phyloP scores from a whole-genome alignment of 371 early-diverging fungal species.

The Apophysomyces trapeziformis region DNA sequence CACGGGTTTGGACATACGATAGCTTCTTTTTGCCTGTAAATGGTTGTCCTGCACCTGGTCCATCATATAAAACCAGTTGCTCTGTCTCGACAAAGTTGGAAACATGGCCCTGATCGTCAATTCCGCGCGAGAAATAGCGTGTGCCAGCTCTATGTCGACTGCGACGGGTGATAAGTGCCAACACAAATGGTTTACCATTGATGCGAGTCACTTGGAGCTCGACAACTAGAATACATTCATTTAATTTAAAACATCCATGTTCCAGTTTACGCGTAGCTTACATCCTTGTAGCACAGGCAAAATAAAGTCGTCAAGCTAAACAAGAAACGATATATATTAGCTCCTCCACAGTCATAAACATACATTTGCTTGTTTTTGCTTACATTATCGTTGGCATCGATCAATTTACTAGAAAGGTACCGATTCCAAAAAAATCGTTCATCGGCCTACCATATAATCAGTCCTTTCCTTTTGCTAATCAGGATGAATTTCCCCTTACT shows the following conservation, averaged over 20 bases:
- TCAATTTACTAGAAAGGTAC: slow-evolving; percentile 67
- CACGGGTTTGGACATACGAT: slow-evolving; percentile 94
- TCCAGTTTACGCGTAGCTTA: slow-evolving; percentile 43
- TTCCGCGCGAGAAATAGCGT: slow-evolving; percentile 95
- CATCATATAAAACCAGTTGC: slow-evolving; percentile 78
- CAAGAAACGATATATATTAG: not conserved
- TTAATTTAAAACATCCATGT: not conserved
- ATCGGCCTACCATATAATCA: slow-evolving; percentile 62
- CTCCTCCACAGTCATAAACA: not conserved
- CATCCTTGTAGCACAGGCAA: slow-evolving; percentile 93
- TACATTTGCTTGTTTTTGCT: slow-evolving; percentile 3
- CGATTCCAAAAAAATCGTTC: slow-evolving; percentile 93
- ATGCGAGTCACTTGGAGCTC: slow-evolving; percentile 56
- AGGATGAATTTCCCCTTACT: slow-evolving; percentile 28
- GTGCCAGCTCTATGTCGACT: slow-evolving; percentile 81
- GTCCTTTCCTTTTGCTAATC: too few relatives aligned
- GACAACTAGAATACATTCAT: slow-evolving; percentile 46
- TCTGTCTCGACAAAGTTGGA: slow-evolving; percentile 99
- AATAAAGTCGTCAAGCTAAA: slow-evolving; percentile 76
- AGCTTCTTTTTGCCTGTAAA: slow-evolving; percentile 46
- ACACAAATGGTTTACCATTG: slow-evolving; percentile 66
- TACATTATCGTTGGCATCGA: slow-evolving; percentile 61
- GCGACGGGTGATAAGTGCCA: slow-evolving; percentile 85
- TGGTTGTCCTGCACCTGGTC: slow-evolving; percentile 21
- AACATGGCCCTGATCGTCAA: slow-evolving; percentile 92